Evolutionary conservation across 2,329 filamentous ascomycete genomes (phyloP), one percentile per base, ranked within the genome.

Genomic region (Curvularia verruculosa): DNA sequence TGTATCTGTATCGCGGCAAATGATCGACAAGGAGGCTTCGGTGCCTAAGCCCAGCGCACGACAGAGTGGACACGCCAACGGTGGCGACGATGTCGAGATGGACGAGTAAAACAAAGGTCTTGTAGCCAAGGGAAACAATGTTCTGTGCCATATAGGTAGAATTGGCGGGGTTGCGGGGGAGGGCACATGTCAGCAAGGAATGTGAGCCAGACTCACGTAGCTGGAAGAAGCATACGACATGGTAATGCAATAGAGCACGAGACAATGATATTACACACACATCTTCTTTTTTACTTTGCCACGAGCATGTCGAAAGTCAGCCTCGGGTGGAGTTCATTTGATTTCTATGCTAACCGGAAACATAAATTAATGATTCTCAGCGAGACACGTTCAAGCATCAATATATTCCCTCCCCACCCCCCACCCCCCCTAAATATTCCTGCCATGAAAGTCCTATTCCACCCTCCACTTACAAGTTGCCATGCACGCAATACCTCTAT

Each of bases 11-110:
- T 96, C 92, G 64, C 85, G 94, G 76, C 95, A 98, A 79, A 97
- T 99, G 94, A 98, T 99, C 72, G 95, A 98, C 82, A 98, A 98
- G 82, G 95, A 99, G 78, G 95, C 95, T 3, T 95, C 92, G 5
- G 91, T 96, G 78, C 91, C 94, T 86, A 77, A 77, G 56, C 59
- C 69, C 5, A 72, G 67, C 44, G 49, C 58, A 12, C 60, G 67
- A 59, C 67, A 71, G 39, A 73, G 70, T 36, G 72, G 67, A 26
- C 65, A 65, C 19, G 60, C 66, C 9, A 61, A 61, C 10, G 64
- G 62, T 24, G 70, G 71, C 19, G 70, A 68, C 24, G 73, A 75
- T 39, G 72, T 73, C 40, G 74, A 76, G 15, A 57, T 57, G 54
- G 54, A 57, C 31, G 54, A 57, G 41, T 57, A 54, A 51, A 19